Percentiles rank a stretch among this genome's conserved stretches.
phyloP scores from a whole-genome alignment of 169 alveolate genomes.

The Plasmodium malariae region DNA sequence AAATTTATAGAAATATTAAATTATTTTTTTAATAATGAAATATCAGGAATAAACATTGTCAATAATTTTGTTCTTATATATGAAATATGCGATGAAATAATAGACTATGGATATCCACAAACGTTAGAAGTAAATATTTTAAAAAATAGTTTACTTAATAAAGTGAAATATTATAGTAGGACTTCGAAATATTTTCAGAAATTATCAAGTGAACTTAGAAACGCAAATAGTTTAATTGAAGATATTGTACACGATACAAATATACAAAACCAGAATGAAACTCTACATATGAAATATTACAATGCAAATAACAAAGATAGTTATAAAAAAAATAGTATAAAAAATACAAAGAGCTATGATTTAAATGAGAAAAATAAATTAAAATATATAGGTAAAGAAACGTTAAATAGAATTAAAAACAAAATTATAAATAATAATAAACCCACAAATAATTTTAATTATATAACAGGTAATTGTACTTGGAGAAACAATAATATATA shows the following conservation, averaged over 20 bases:
- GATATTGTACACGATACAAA: conserved; percentile 65
- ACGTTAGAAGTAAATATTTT: conserved; percentile 94
- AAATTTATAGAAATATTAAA: conserved; percentile 75
- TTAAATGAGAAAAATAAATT: conserved; percentile 58
- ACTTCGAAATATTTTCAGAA: conserved; percentile 52
- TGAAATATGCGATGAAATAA: conserved; percentile 96
- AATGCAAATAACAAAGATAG: conserved; percentile 15
- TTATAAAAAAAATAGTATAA: conserved; percentile 13
- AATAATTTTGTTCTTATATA: conserved; percentile 96
- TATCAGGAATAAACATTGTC: conserved; percentile 84
- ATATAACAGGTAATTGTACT: conserved; percentile 60
- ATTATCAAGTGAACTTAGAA: conserved; percentile 34
- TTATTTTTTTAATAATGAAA: conserved; percentile 44
- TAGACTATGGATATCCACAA: conserved; percentile 98
- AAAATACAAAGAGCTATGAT: conserved; percentile 33
- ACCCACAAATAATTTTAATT: conserved; percentile 35
- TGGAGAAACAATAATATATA: conserved; percentile 66
- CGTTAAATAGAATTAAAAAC: conserved; percentile 64
- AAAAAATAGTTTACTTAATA: conserved; percentile 86
- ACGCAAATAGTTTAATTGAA: conserved; percentile 54
- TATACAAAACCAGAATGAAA: conserved; percentile 20
- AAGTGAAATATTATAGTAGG: conserved; percentile 57
- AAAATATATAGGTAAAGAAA: conserved; percentile 70
- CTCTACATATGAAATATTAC: conserved; percentile 21
- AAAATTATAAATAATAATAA: conserved; percentile 42